These are phyloP conservation scores for Bretziella fagacearum DNA, from an alignment of 2,329 filamentous ascomycete species.

Conservation along the genomic window DNA sequence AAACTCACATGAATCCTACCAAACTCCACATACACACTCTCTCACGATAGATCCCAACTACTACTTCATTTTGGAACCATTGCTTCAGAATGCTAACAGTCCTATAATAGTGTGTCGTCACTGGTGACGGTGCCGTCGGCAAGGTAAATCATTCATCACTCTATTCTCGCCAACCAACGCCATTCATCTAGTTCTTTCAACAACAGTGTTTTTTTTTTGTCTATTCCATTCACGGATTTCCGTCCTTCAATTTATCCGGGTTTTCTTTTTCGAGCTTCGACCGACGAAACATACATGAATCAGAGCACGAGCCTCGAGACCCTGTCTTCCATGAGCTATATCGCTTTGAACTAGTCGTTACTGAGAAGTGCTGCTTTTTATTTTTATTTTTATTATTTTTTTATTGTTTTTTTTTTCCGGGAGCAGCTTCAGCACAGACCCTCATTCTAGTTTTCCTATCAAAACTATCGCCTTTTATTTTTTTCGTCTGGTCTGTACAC, in stretches of 20 bases:
- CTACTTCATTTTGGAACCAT: no score
- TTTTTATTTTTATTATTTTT: neutral
- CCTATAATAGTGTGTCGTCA: slow-evolving; percentile 71
- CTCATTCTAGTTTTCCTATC: neutral
- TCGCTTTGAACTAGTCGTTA: no score
- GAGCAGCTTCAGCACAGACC: slow-evolving; percentile 9
- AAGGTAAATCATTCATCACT: slow-evolving; percentile 46
- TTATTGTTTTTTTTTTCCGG: slow-evolving; percentile 1
- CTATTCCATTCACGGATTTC: no score
- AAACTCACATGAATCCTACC: neutral
- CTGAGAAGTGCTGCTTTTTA: no score
- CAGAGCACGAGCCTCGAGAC: slow-evolving; percentile 11
- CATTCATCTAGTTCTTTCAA: neutral
- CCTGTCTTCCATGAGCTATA: no score
- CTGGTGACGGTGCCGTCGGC: slow-evolving; percentile 96
- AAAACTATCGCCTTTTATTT: no score
- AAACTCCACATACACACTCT: slow-evolving; percentile 1
- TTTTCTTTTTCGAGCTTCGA: no score
- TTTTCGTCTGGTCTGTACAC: no score
- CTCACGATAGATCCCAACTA: slow-evolving; percentile 1
- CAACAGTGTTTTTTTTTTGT: neutral
- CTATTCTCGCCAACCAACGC: neutral
- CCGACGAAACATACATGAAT: slow-evolving; percentile 5
- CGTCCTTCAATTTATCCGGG: no score
- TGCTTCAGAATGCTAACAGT: slow-evolving; percentile 23